These are phyloP conservation scores for Malus hybrid DNA, from an alignment of 331 rosid genomes.

Conservation along the genomic window DNA sequence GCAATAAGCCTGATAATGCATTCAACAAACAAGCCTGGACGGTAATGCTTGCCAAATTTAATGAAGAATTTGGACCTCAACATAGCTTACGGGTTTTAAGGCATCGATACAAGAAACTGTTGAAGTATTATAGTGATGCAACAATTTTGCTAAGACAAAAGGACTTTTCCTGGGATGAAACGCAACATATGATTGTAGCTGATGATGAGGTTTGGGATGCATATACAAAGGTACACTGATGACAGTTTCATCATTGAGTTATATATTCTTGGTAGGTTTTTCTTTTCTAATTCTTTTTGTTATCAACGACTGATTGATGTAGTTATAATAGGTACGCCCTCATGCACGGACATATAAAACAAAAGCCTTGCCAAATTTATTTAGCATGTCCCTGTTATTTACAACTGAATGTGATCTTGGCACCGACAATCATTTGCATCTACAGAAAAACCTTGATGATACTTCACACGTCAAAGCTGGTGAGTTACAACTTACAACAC, in stretches of 20 bases:
- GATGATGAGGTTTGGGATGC: conserved; percentile 63
- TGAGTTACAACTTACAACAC: conserved; percentile 21
- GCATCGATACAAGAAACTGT: conserved; percentile 62
- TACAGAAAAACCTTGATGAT: conserved; percentile 30
- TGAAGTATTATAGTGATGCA: conserved; percentile 49
- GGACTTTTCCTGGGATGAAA: conserved; percentile 68
- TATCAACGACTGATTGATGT: conserved; percentile 5
- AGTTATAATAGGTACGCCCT: conserved; percentile 45
- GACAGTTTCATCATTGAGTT: background rate
- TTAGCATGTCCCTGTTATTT: conserved; percentile 53
- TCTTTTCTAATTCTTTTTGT: background rate
- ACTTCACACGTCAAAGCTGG: conserved; percentile 38
- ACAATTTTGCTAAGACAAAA: conserved; percentile 37
- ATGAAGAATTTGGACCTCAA: conserved; percentile 54
- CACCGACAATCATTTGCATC: conserved; percentile 24
- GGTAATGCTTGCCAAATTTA: conserved; percentile 52
- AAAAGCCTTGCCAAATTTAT: conserved; percentile 60
- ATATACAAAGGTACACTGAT: conserved; percentile 49
- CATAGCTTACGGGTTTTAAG: conserved; percentile 55
- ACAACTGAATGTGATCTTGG: conserved; percentile 33
- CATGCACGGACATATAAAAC: conserved; percentile 60
- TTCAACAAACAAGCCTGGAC: conserved; percentile 67
- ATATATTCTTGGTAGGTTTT: background rate
- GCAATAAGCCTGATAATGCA: conserved; percentile 36
- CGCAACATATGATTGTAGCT: conserved; percentile 45